These are phyloP conservation scores for Balakata baccata DNA, from an alignment of 345 rosid species.

Conservation along the genomic window DNA sequence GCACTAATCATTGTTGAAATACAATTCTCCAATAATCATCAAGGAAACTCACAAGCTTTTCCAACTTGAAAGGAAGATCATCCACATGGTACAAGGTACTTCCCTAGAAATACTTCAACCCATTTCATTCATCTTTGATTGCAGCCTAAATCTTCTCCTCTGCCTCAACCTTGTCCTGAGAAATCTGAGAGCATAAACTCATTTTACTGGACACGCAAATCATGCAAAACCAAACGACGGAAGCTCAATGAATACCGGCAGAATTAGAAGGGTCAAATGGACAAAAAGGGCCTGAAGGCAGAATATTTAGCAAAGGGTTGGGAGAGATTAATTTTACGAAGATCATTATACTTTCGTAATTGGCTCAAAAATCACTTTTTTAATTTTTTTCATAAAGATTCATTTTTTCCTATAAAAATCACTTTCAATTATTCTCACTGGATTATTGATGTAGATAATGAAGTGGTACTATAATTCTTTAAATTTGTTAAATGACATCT, in stretches of 20 bases:
- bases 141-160: constrained; percentile 83
- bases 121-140: constrained; percentile 86
- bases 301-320: constrained; percentile 74
- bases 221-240: constrained; percentile 93
- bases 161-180: constrained; percentile 75
- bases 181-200: constrained; percentile 78
- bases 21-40: too few relatives aligned
- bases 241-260: constrained; percentile 73
- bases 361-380: too few relatives aligned
- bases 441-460: too few relatives aligned
- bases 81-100: constrained; percentile 87
- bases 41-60: too few relatives aligned
- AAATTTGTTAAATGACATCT: too few relatives aligned
- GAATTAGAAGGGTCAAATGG: constrained; percentile 81
- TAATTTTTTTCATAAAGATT: too few relatives aligned
- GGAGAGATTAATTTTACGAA: too few relatives aligned
- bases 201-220: constrained; percentile 90
- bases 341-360: too few relatives aligned
- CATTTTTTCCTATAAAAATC: too few relatives aligned
- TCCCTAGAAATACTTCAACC: constrained; percentile 92
- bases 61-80: constrained; percentile 85
- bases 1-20: too few relatives aligned
- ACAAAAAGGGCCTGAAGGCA: constrained; percentile 78
- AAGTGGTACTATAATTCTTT: too few relatives aligned
- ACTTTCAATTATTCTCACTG: too few relatives aligned